These are phyloP conservation scores for Russula foetens DNA, from an alignment of 768 basidiomycete species.

Conservation along the genomic window DNA sequence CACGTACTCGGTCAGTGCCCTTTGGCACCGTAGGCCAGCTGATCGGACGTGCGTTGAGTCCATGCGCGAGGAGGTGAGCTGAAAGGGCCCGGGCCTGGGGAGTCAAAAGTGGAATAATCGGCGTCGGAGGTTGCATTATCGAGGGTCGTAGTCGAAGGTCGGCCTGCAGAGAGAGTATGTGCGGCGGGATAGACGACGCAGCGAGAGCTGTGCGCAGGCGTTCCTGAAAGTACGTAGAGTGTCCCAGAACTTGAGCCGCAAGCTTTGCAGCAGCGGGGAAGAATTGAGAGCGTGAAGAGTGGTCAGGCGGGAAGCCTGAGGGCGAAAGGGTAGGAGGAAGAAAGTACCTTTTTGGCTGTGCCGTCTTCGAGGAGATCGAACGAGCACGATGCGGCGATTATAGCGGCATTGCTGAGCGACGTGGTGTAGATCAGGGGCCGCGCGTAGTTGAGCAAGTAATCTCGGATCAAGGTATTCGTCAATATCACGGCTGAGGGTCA, in stretches of 20 bases:
- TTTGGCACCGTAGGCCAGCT: conserved; percentile 87
- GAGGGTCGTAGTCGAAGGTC: conserved; percentile 19
- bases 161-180: conserved; percentile 27
- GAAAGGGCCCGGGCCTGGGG: conserved; percentile 69
- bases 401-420: conserved; percentile 62
- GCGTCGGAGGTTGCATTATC: conserved; percentile 39
- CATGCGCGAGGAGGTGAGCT: conserved; percentile 42
- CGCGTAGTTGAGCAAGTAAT: conserved; percentile 80
- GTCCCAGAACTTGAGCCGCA: conserved; percentile 33
- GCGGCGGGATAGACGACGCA: conserved; percentile 26
- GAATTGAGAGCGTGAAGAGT: no score
- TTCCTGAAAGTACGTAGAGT: conserved; percentile 35
- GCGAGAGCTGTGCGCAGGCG: conserved; percentile 26
- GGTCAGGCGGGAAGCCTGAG: not conserved
- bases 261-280: conserved; percentile 20
- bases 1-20: conserved; percentile 73
- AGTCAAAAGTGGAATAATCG: conserved; percentile 83
- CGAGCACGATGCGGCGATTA: conserved; percentile 67
- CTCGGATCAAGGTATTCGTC: conserved; percentile 41
- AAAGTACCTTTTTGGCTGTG: conserved; percentile 48
- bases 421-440: conserved; percentile 91
- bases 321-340: not conserved
- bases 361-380: conserved; percentile 73
- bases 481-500: conserved; percentile 58
- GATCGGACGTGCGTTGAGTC: conserved; percentile 67